Percentiles rank a stretch among this genome's conserved stretches.
Conservation (phyloP, 1,284 basidiomycete species). For the Fomitiporia mediterranea region DNA sequence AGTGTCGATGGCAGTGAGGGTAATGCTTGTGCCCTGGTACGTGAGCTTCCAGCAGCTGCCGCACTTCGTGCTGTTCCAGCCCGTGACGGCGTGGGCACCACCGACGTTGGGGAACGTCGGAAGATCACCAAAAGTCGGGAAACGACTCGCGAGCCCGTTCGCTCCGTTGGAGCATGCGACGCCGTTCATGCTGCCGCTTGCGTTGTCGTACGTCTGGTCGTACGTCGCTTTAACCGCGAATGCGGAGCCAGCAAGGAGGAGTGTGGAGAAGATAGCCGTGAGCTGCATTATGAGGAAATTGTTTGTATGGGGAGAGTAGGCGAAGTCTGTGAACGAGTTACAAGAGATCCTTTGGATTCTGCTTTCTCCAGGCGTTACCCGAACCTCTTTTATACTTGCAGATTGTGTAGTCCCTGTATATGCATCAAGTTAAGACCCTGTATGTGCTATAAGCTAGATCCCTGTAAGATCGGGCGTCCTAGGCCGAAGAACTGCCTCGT, state of each 20-base stretch:
- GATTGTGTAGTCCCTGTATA: no score
- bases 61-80: slow-evolving; percentile 30
- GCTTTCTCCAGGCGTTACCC: neutral
- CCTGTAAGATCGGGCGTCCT: no score
- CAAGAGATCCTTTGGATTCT: neutral
- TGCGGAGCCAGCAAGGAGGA: slow-evolving; percentile 12
- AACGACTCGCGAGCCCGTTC: slow-evolving; percentile 30
- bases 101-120: slow-evolving; percentile 33
- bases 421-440: no score
- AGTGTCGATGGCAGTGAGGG: slow-evolving; percentile 32
- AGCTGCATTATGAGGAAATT: slow-evolving; percentile 18
- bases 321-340: neutral
- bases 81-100: slow-evolving; percentile 28
- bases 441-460: no score
- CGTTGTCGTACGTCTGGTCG: slow-evolving; percentile 31
- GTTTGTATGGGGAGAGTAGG: neutral
- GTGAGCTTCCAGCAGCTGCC: slow-evolving; percentile 33
- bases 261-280: slow-evolving; percentile 6
- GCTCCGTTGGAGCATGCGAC: slow-evolving; percentile 33
- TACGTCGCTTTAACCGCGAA: slow-evolving; percentile 25
- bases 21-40: slow-evolving; percentile 26
- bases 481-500: no score
- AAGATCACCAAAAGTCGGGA: slow-evolving; percentile 30
- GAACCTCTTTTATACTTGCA: neutral
- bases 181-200: slow-evolving; percentile 22